Base-by-base conservation (phyloP, 495 filamentous ascomycete species). In the Aspergillus leporis region DNA sequence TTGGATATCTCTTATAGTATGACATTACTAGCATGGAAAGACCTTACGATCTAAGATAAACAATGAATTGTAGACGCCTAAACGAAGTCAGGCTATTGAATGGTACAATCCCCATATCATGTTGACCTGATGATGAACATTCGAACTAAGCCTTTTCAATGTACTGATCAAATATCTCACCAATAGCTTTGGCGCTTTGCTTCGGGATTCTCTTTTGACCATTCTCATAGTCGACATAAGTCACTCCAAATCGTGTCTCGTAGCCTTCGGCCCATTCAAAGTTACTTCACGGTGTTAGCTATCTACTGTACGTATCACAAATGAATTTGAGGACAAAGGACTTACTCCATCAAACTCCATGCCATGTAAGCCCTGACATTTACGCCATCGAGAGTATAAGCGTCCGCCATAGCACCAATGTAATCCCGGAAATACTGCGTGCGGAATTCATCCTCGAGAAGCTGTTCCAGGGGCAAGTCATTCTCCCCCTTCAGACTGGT, bases 221-320 rank as follows among this genome's bases (percentile, higher is more conserved):
- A 54, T 89, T 83, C 61, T 81, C 77, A 63, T 92, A 91, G 74
- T 91, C 88, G 40, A 92, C 87, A 69, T 79, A 91, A 6, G 87
- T 91, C 47, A 91, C 87, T 40, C 89, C 88, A 64, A 92, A 92
- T 22, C 88, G 80, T n/a, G 89, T 90, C 72, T 90, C 86, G 70
- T 91, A 91, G n/a, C 89, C 88, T 64, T 92, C 89, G 50, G 89
- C 88, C 81, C 80, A 83, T 52, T 83, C 80, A 45, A 82, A 83
- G 66, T 83, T 83, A 59, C 79, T 82, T 18, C 45, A 55, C 51
- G 34, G 6, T 34, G 40, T 55, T 31, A 55, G 53, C n/a, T 4
- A 41, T 41, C 21, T 4, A 5, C 19, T 22, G 19, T 2, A 3
- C 21, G 8, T 40, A 1, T 13, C 2, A 43, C 4, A 43, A 6